Evolutionary conservation across 306 rosid species (phyloP).

Genomic region (Canavalia gladiata): DNA sequence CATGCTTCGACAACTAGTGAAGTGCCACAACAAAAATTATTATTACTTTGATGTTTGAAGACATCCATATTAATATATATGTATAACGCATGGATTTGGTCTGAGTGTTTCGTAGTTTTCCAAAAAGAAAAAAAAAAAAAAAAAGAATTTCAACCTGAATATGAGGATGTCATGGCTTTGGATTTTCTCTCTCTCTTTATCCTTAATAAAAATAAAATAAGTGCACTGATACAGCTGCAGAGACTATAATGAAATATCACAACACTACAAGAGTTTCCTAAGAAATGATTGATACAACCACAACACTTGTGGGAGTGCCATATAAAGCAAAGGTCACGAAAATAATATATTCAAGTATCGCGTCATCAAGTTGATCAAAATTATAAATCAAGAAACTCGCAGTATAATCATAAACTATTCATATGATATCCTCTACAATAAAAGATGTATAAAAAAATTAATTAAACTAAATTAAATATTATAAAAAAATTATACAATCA

Average conservation of each 20-base stretch:
- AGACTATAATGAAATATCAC: constrained; percentile 10
- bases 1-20: constrained; percentile 38
- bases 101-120: constrained; percentile 2
- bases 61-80: constrained; percentile 4
- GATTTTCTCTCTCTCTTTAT: constrained; percentile 1
- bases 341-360: constrained; percentile 33
- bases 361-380: constrained; percentile 40
- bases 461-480: too few species aligned
- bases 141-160: constrained; percentile 29
- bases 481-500: too few species aligned
- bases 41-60: constrained; percentile 36
- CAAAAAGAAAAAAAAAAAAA: constrained; percentile 36
- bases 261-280: constrained; percentile 10
- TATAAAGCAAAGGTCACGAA: constrained; percentile 37
- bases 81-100: constrained; percentile 32
- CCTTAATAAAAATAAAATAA: constrained; percentile 19
- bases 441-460: too few species aligned
- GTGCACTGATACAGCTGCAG: not conserved
- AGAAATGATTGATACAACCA: constrained; percentile 23
- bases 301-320: constrained; percentile 24
- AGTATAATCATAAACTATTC: constrained; percentile 67
- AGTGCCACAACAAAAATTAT: constrained; percentile 33
- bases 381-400: constrained; percentile 63
- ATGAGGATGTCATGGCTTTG: constrained; percentile 12
- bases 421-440: constrained; percentile 70